Evolutionary conservation across 1,139 yeast species (phyloP), one percentile per base, ranked within the genome.

Genomic region (Oligophagozyma castellii): DNA sequence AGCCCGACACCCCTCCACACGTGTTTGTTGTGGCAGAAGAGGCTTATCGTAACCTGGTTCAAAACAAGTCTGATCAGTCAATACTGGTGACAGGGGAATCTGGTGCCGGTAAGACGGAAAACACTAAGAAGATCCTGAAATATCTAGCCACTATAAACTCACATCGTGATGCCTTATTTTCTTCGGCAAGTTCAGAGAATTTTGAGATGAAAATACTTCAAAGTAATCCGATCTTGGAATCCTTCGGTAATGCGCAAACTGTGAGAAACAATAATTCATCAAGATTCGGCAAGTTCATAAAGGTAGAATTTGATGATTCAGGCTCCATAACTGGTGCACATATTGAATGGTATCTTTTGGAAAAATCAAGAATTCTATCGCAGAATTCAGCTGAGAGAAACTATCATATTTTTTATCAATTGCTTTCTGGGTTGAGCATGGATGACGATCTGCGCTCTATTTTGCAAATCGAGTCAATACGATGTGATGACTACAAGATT

Each of bases 91-190:
- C 98, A 1, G 99, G 99, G 37, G 99, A 92, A 52, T 79, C 94
- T 16, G 99, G 98, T 37, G 98, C 98, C 0, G 98, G 98, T 33
- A 89, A 89, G 53, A 89, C 98, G 0, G 98, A 89, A 56, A 89
- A 83, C 43, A 89, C 98, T n/a, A 89, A 89, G 53, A 83, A 80
- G 47, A 86, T 89, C 35, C 79, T 92, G 39, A 96, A 86, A 53
- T 89, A 84, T 53, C 63, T 92, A 33, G 83, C 95, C 0, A 74
- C 86, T 5, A 73, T 83, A 23, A 73, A 89, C 1, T 48, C 65
- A 3, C 44, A 28, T 5, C n/a, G n/a, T n/a, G n/a, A n/a, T n/a
- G n/a, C n/a, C n/a, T n/a, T n/a, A n/a, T n/a, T n/a, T n/a, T 29
- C 40, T 6, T 4, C 16, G 7, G 18, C 25, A 8, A 19, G 20